phyloP scores from a whole-genome alignment of 108 stramenopile genomes.

The Discostella stelligeroides region DNA sequence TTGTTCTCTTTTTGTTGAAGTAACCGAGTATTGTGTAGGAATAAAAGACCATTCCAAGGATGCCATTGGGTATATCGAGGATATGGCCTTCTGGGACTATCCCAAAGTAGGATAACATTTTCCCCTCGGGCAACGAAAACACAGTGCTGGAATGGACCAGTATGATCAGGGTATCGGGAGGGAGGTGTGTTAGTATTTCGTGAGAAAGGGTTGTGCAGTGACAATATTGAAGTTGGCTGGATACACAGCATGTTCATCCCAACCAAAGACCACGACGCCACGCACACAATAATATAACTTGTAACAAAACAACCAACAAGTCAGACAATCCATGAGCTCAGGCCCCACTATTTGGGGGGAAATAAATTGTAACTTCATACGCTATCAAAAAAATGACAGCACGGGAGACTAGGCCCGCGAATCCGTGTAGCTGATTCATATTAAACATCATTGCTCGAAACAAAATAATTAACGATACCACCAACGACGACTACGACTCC shows the following conservation, averaged over 20 bases:
- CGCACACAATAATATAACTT: too few relatives aligned
- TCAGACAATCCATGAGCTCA: too few relatives aligned
- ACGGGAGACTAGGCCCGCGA: slow-evolving; percentile 38
- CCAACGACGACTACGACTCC: too few relatives aligned
- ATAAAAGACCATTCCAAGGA: slow-evolving; percentile 72
- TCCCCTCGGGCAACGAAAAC: slow-evolving; percentile 77
- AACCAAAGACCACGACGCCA: too few relatives aligned
- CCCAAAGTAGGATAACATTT: slow-evolving; percentile 78
- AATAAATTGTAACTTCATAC: slow-evolving; percentile 27
- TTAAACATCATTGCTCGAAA: slow-evolving; percentile 39
- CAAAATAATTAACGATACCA: too few relatives aligned
- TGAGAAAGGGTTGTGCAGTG: too few relatives aligned
- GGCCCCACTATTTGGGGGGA: too few relatives aligned
- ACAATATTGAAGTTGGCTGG: too few relatives aligned
- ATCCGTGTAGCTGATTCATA: slow-evolving; percentile 44
- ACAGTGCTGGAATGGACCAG: slow-evolving; percentile 47
- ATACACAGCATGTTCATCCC: too few relatives aligned
- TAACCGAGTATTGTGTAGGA: slow-evolving; percentile 36
- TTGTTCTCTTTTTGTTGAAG: not conserved
- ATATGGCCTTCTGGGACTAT: slow-evolving; percentile 59
- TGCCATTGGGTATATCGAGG: slow-evolving; percentile 79
- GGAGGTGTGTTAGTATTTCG: not conserved
- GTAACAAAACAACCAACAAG: too few relatives aligned
- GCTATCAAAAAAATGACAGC: slow-evolving; percentile 14
- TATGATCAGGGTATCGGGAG: not conserved